phyloP scores from a whole-genome alignment of 73 alveolate species.

The Effrenium voratum region DNA sequence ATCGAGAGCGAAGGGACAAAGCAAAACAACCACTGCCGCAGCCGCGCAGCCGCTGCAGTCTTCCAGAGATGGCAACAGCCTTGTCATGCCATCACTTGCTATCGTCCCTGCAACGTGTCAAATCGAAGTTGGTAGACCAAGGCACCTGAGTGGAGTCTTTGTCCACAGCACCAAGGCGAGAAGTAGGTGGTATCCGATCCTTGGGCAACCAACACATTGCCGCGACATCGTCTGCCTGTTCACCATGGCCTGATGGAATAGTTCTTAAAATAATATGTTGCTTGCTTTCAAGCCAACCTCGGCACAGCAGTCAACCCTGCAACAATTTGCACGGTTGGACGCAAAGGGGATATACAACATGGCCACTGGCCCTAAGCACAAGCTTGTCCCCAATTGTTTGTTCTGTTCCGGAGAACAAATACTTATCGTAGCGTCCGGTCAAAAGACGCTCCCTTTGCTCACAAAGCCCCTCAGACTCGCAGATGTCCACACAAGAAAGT shows the following conservation, averaged over 20 bases:
- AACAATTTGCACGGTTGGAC: neutral
- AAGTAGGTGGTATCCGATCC: slow-evolving; percentile 46
- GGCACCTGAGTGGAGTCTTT: neutral
- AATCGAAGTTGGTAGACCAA: too few species aligned
- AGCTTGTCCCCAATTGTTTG: neutral
- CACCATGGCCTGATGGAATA: neutral
- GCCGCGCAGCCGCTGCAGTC: too few species aligned
- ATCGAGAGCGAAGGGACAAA: too few species aligned
- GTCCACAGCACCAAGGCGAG: slow-evolving; percentile 45
- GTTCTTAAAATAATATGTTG: neutral
- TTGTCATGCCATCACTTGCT: too few species aligned
- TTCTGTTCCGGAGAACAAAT: too few species aligned
- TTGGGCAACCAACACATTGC: neutral
- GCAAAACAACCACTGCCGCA: too few species aligned
- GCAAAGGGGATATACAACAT: neutral
- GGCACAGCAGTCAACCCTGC: neutral
- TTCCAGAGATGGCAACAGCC: too few species aligned
- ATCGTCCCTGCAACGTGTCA: too few species aligned
- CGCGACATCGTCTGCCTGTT: neutral
- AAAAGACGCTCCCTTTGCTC: too few species aligned
- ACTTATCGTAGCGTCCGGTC: too few species aligned
- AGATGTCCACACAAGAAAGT: too few species aligned
- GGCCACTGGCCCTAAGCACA: neutral
- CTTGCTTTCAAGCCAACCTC: neutral
- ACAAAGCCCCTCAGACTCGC: too few species aligned